Base-by-base conservation (phyloP, 2,329 filamentous ascomycete species). In the Beauveria sp. region DNA sequence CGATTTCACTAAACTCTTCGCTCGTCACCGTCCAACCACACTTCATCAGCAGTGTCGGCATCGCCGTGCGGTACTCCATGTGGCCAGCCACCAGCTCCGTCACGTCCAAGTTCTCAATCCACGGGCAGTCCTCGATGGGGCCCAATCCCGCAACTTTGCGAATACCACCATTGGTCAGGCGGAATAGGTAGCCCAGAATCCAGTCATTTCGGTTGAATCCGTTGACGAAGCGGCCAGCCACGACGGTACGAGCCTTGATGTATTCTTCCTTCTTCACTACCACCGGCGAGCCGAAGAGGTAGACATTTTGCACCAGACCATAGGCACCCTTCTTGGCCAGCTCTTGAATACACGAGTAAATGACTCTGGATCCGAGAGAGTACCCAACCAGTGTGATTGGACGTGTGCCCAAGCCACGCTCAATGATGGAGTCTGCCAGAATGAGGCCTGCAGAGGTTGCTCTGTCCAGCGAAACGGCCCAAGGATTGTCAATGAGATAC, bases 401-500 rank as follows among this genome's bases (percentile, higher is more conserved):
- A 31, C 95, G 84, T 6, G 92, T 91, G 18, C 95, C 95, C 22
- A 99, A 80, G 71, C 96, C 97, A 54, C 92, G 86, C 68, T 96
- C 92, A 64, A 96, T 90, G 40, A 99, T 79, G 0, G 93, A 97
- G 74, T 99, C 95, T 1, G 95, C 95, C 60, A 99, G 82, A 72
- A 99, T 96, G 52, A 96, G 83, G 3, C 95, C 95, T 8, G 93
- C 91, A 61, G 90, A 83, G 69, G 89, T 93, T 34, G 95, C 95
- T 68, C 95, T 87, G 69, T 95, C 91, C 55, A 96, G 83, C 1
- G 95, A 98, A n/a, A 97, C 93, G 28, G 89, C 91, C 95, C 95
- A 99, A 0, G 95, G 95, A 70, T 99, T 99, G 74, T 99, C 95
- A 66, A 99, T 97, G 22, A 99, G 82, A 71, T 99, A 99, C 0